phyloP scores from a whole-genome alignment of 192 early-diverging fungal species.

The Linderina pennispora region DNA sequence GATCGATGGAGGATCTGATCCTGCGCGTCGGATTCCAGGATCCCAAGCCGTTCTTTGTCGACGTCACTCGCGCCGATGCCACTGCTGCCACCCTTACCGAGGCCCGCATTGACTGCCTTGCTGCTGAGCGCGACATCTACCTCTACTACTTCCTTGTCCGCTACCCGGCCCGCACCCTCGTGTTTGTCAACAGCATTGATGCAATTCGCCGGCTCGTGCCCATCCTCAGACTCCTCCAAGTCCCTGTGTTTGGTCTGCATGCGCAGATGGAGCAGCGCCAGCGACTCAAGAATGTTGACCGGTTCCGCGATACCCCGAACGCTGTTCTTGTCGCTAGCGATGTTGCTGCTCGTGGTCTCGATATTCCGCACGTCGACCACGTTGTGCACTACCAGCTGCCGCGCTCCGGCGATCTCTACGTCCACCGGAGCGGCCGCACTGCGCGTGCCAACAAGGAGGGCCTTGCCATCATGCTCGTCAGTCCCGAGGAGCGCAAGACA shows the following conservation, averaged over 20 bases:
- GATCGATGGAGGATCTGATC: conserved; percentile 67
- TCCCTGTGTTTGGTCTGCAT: conserved; percentile 79
- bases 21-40: conserved; percentile 71
- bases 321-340: conserved; percentile 91
- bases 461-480: conserved; percentile 72
- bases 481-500: conserved; percentile 74
- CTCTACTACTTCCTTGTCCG: conserved; percentile 84
- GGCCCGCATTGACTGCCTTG: conserved; percentile 79
- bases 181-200: conserved; percentile 97
- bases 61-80: conserved; percentile 59
- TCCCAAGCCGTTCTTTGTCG: conserved; percentile 66
- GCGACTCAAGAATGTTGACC: conserved; percentile 87
- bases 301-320: conserved; percentile 66
- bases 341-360: conserved; percentile 93
- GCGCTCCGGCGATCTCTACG: conserved; percentile 88
- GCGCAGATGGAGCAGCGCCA: conserved; percentile 96
- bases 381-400: conserved; percentile 97
- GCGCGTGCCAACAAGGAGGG: conserved; percentile 83
- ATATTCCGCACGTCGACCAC: conserved; percentile 87
- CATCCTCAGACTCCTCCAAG: conserved; percentile 64
- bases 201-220: conserved; percentile 82
- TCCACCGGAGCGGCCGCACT: conserved; percentile 92
- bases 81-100: conserved; percentile 70
- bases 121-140: conserved; percentile 75
- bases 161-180: conserved; percentile 83